These are phyloP conservation scores for Chytriomyces hyalinus DNA, from an alignment of 192 early-diverging fungal genomes.

Conservation along the genomic window DNA sequence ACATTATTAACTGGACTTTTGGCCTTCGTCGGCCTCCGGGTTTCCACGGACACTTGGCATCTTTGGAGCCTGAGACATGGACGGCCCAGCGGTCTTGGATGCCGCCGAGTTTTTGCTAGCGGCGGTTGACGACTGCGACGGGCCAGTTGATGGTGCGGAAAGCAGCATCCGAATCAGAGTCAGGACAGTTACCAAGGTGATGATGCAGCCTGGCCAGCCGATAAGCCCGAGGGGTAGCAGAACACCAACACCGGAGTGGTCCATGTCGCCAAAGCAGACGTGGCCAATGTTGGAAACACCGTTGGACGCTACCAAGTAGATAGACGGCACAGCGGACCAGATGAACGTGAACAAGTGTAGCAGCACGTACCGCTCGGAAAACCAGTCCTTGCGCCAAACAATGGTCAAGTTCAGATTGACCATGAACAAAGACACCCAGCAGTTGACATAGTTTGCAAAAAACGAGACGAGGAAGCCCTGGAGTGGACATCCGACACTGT, in stretches of 20 bases:
- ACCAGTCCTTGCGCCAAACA: conserved; percentile 21
- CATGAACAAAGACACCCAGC: conserved; percentile 10
- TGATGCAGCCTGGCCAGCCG: conserved; percentile 5
- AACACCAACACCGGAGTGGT: not conserved
- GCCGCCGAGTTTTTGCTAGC: no score
- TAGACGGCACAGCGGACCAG: not conserved
- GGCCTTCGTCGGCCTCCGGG: no score
- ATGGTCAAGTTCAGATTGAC: conserved; percentile 14
- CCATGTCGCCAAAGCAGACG: not conserved
- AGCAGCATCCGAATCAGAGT: not conserved
- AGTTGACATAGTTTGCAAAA: not conserved
- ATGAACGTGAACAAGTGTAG: not conserved
- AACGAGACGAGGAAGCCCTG: conserved; percentile 14
- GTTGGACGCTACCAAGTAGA: not conserved
- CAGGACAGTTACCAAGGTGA: conserved; percentile 9
- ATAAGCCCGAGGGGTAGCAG: not conserved
- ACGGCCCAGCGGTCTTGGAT: no score
- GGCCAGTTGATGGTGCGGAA: not conserved
- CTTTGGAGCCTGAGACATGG: no score
- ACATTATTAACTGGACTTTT: no score
- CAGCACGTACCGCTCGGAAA: not conserved
- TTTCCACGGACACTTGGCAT: no score
- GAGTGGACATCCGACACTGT: conserved; percentile 16
- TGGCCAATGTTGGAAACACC: not conserved
- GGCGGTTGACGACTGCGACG: no score